Evolutionary conservation across 257 asterid genomes (phyloP).

Genomic region (Solanum pimpinellifolium): DNA sequence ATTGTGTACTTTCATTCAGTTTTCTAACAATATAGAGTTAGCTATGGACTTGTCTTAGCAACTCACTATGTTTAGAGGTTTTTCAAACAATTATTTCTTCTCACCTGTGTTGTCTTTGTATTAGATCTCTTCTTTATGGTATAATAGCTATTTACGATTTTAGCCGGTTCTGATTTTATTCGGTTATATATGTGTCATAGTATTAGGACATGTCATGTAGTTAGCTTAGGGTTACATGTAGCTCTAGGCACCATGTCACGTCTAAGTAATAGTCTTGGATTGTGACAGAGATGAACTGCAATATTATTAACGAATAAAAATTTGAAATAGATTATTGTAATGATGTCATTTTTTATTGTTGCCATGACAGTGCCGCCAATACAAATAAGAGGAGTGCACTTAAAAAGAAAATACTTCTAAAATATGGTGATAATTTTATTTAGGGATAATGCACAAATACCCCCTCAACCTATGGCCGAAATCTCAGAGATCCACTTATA

Average conservation of each 20-base stretch:
- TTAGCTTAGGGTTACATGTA: neutral
- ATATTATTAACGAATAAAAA: no score
- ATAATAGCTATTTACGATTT: neutral
- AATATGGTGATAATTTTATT: neutral
- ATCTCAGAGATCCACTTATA: no score
- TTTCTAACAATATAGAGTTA: neutral
- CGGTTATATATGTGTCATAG: neutral
- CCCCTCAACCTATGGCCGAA: no score
- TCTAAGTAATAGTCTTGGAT: neutral
- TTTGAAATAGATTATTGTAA: no score
- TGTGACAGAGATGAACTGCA: neutral
- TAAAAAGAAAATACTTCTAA: neutral
- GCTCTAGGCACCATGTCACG: neutral
- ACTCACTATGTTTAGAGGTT: neutral
- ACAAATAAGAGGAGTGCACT: neutral
- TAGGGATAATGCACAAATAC: no score
- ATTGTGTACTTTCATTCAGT: neutral
- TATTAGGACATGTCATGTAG: neutral
- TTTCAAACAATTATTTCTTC: no score
- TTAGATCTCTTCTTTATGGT: neutral
- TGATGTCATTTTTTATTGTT: neutral
- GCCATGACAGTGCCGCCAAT: neutral
- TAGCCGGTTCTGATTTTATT: neutral
- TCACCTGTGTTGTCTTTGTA: neutral
- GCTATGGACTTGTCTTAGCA: neutral